A percentile compares a stretch with the other conserved stretches of the same genome.
These are phyloP conservation scores for Boletellus ananas DNA, from an alignment of 768 basidiomycete genomes.

Conservation along the genomic window DNA sequence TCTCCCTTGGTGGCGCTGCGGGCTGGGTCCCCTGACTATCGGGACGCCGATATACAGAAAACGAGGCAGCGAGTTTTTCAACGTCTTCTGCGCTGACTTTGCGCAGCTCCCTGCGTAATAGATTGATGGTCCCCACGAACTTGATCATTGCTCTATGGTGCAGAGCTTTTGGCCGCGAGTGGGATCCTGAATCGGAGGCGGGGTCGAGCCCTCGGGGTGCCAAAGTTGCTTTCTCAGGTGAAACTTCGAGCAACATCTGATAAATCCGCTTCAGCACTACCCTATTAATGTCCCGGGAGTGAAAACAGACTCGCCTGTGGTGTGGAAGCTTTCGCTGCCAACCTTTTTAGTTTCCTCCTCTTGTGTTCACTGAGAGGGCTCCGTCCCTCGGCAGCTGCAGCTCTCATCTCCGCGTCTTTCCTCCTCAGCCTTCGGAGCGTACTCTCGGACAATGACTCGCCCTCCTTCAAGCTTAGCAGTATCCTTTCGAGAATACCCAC, in stretches of 20 bases:
- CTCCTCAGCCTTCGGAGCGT: slow-evolving; percentile 24
- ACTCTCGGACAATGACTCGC: slow-evolving; percentile 22
- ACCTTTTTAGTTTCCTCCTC: slow-evolving; percentile 19
- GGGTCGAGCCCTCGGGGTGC: background rate
- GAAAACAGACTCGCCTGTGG: slow-evolving; percentile 9
- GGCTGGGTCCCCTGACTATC: background rate
- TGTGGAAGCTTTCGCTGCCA: background rate
- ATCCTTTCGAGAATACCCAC: slow-evolving; percentile 18
- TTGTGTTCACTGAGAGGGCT: slow-evolving; percentile 21
- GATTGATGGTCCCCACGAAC: background rate
- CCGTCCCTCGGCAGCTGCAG: slow-evolving; percentile 21
- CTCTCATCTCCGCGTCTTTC: slow-evolving; percentile 19
- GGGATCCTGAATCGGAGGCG: background rate
- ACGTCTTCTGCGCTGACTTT: slow-evolving; percentile 13
- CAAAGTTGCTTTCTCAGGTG: background rate
- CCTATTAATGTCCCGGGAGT: background rate
- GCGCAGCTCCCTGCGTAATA: background rate
- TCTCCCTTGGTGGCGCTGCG: background rate
- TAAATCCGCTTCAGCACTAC: background rate
- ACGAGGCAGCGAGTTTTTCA: slow-evolving; percentile 13
- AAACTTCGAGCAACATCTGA: background rate
- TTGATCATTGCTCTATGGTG: background rate
- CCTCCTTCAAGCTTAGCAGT: slow-evolving; percentile 22
- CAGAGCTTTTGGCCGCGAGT: background rate
- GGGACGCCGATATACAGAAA: background rate